Evolutionary conservation across 192 early-diverging fungal genomes (phyloP), one percentile per base, ranked within the genome.

Genomic region (Spinellus fusiger): DNA sequence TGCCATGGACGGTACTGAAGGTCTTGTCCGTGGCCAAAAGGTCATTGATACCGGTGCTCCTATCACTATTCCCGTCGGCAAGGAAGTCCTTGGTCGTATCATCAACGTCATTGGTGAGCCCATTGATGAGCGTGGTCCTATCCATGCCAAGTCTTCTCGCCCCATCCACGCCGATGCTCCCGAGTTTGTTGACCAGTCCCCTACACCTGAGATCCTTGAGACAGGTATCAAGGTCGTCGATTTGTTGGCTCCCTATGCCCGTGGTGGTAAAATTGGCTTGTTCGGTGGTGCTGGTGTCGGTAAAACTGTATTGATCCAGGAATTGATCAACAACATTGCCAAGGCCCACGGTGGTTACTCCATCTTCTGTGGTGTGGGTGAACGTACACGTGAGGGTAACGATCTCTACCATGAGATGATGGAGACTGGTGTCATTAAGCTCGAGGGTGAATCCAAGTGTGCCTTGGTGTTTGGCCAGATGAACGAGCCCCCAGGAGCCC

Each of bases 231-330:
- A 98, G 88, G 95, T 98, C 73, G 92, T 98, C 76, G 95, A 98
- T 78, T 85, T 98, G 69, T 89, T 98, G 56, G 93, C 95, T 65
- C 95, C 95, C 66, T 98, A 98, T 76, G 89, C 93, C 63, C 84
- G 87, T 88, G 95, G 95, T 83, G 93, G 93, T 77, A 98, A 98
- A 89, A 98, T 98, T 77, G 95, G 95, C 74, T 88, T 98, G 67
- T 95, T 98, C 77, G 95, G 95, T 65, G 95, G 95, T 91, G 95
- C 95, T 61, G 95, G 95, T 93, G 95, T 98, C 84, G 95, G 95
- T 74, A 98, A 98, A 86, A 98, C 95, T 82, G 95, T 98, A 79
- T 86, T 98, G 74, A 98, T 98, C 82, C 93, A 93, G 77, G 95
- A 98, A 84, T 86, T 98, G 70, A 98, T 95, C 81, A 98, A 98